Base-by-base conservation (phyloP, 2,329 filamentous ascomycete genomes). In the Stachybotrys chlorohalonatus region DNA sequence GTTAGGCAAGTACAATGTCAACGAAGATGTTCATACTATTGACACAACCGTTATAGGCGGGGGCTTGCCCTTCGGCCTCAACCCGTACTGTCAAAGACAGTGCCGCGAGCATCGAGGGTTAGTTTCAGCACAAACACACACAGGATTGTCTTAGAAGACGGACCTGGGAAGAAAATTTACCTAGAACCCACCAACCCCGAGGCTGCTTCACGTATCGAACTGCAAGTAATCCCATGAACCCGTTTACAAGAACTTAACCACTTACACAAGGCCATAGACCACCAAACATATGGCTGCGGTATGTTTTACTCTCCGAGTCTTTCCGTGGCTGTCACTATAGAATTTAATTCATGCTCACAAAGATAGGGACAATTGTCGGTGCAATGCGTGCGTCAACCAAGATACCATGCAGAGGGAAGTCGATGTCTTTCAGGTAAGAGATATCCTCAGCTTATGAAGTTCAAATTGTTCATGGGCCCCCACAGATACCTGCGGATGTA, bases 351-450 rank as follows among this genome's bases (percentile, higher is more conserved):
- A 9, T 16, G 15, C 9, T 51, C 7, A 15, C 32, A 24, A 24
- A 24, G 4, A 24, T 24, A 74, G 73, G 24, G 73, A 76, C 54
- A 75, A 74, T 51, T 76, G 73, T 57, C 70, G 70, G n/a, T 76
- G 73, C 58, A 61, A 55, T 2, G 52, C 66, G 50, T 76, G 73
- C 52, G 67, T 75, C 15, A 73, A 76, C 49, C 67, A 68, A 51
- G 68, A 73, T 48, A 76, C 74, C 13, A 64, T 69, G 60, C 73
- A 76, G 57, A 64, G 72, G 52, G 73, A 68, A 53, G 69, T 74
- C 56, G 65, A 76, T 46, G 74, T 72, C 1, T 75, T 74, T 54
- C 56, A 67, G 45, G 73, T 75, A 55, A 32, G 62, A 52, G 6
- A 36, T 13, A 32, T 51, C 9, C 31, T 13, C n/a, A 13, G 49